Evolutionary conservation across 768 basidiomycete genomes (phyloP).

Genomic region (Phlegmacium glaucopus): DNA sequence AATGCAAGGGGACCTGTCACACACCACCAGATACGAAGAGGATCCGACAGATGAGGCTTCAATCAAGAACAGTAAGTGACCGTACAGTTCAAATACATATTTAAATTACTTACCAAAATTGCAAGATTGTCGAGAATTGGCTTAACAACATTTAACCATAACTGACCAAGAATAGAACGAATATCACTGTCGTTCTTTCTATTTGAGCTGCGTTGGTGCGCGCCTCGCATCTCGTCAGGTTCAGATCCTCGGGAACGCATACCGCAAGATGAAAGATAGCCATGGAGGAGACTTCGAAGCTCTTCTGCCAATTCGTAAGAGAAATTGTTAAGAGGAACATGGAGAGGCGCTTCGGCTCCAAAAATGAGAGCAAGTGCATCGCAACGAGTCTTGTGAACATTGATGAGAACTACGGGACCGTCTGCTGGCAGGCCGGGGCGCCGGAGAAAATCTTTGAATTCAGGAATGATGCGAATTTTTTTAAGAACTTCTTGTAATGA

Average conservation of each 20-base stretch:
- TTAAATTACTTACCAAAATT: not conserved
- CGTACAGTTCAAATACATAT: not conserved
- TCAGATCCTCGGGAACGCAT: not conserved
- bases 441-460: constrained; percentile 16
- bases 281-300: not conserved
- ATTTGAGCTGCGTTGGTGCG: no score
- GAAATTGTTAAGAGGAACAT: constrained; percentile 12
- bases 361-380: constrained; percentile 16
- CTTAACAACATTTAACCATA: constrained; percentile 10
- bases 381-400: constrained; percentile 12
- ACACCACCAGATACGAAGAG: constrained; percentile 28
- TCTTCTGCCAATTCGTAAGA: constrained; percentile 5
- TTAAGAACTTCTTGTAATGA: no score
- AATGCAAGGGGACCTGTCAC: constrained; percentile 24
- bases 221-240: not conserved
- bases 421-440: constrained; percentile 5
- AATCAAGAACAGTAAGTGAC: not conserved
- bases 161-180: constrained; percentile 3
- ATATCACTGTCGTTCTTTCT: not conserved
- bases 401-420: constrained; percentile 16
- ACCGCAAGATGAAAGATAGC: not conserved
- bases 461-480: constrained; percentile 10
- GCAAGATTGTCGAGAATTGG: constrained; percentile 9
- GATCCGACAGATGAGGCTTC: not conserved
- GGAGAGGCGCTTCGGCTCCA: not conserved